These are phyloP conservation scores for Pneumocystis oryctolagi DNA, from an alignment of 1,139 yeast genomes.

Conservation along the genomic window DNA sequence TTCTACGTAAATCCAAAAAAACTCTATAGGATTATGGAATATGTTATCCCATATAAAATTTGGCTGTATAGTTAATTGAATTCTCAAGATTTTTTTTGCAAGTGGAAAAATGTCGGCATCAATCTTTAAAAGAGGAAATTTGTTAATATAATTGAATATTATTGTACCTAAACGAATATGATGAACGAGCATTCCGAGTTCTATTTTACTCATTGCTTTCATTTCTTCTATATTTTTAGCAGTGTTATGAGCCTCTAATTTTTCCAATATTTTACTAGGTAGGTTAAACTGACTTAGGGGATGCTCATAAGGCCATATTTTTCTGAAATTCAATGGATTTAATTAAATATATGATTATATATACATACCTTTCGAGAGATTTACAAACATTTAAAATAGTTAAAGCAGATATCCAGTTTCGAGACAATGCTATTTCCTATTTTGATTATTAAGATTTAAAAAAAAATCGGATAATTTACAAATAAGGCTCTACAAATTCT, in stretches of 20 bases:
- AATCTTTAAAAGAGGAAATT: slow-evolving; percentile 60
- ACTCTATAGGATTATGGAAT: slow-evolving; percentile 69
- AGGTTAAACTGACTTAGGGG: slow-evolving; percentile 79
- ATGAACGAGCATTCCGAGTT: slow-evolving; percentile 79
- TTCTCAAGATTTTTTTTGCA: slow-evolving; percentile 70
- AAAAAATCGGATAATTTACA: slow-evolving; percentile 62
- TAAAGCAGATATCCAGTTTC: slow-evolving; percentile 58
- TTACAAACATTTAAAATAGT: slow-evolving; percentile 36
- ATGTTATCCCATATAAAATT: slow-evolving; percentile 75
- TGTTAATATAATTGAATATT: slow-evolving; percentile 44
- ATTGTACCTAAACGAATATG: slow-evolving; percentile 57
- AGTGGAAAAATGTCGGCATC: slow-evolving; percentile 84
- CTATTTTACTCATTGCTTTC: slow-evolving; percentile 58
- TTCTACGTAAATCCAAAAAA: slow-evolving; percentile 87
- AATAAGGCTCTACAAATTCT: slow-evolving; percentile 87
- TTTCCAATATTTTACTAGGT: slow-evolving; percentile 49
- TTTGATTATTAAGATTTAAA: slow-evolving; percentile 45
- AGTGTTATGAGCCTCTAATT: slow-evolving; percentile 42
- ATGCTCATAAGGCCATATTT: slow-evolving; percentile 76
- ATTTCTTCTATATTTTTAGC: slow-evolving; percentile 51
- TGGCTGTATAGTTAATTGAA: slow-evolving; percentile 54
- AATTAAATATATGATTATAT: not conserved
- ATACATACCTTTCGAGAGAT: slow-evolving; percentile 53
- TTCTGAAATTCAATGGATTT: not conserved
- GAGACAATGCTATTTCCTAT: slow-evolving; percentile 37